These are phyloP conservation scores for Eucalyptus tenuipes DNA, from an alignment of 345 rosid species.

Conservation along the genomic window DNA sequence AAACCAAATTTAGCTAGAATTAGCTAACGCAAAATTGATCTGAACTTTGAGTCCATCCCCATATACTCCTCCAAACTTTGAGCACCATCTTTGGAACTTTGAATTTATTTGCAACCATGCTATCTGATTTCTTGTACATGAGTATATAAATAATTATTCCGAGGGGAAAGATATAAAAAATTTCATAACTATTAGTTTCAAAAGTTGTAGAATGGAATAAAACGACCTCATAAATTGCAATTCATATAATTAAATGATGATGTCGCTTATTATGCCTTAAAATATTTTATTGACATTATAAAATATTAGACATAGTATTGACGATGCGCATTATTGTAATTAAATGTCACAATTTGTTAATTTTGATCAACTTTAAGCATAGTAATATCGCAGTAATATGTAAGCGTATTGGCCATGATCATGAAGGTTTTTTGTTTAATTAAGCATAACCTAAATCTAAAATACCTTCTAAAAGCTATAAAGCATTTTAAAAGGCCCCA, in stretches of 20 bases:
- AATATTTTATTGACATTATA: neutral
- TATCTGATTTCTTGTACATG: neutral
- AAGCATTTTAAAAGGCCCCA: too few species aligned
- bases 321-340: too few species aligned
- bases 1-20: rapidly evolving
- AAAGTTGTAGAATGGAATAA: too few species aligned
- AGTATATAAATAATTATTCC: too few species aligned
- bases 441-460: neutral
- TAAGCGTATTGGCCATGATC: neutral
- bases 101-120: neutral
- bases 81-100: neutral
- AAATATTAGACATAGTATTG: neutral
- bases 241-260: neutral
- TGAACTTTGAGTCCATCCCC: neutral
- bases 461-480: too few species aligned
- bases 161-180: too few species aligned
- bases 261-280: neutral
- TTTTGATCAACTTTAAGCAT: neutral
- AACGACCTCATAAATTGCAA: neutral
- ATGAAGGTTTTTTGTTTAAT: neutral
- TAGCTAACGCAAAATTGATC: rapidly evolving
- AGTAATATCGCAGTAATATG: neutral
- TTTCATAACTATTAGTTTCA: too few species aligned
- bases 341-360: neutral
- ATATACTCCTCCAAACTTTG: neutral